Percentiles rank a stretch among this genome's conserved stretches.
Evolutionary conservation across 2,329 filamentous ascomycete genomes (phyloP).

Genomic region (Ophiocordyceps camponoti-rufipedis): DNA sequence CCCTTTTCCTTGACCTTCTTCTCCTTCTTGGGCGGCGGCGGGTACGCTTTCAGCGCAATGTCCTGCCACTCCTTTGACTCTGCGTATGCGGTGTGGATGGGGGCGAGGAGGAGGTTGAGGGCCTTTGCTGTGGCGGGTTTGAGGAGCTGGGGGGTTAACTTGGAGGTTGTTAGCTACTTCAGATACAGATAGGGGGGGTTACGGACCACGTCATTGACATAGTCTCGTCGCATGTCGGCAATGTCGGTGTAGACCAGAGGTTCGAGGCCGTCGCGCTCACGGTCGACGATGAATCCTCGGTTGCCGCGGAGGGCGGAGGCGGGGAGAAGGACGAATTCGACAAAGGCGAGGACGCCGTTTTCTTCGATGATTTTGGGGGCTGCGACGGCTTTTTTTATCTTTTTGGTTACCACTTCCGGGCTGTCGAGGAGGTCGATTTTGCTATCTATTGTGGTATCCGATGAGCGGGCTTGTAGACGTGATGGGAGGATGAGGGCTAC

Average conservation of each 20-base stretch:
- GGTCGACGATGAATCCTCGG: conserved; percentile 49
- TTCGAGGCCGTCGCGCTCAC: conserved; percentile 45
- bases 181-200: background rate
- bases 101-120: conserved; percentile 54
- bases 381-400: conserved; percentile 71
- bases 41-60: conserved; percentile 59
- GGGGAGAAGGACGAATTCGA: conserved; percentile 74
- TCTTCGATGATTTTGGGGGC: conserved; percentile 60
- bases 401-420: conserved; percentile 57
- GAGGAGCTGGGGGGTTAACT: conserved; percentile 65
- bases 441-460: conserved; percentile 31
- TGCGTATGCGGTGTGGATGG: conserved; percentile 59
- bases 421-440: conserved; percentile 89
- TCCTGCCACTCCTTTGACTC: conserved; percentile 60
- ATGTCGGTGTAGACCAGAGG: conserved; percentile 67
- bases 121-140: conserved; percentile 69
- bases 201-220: conserved; percentile 52
- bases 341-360: conserved; percentile 74
- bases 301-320: conserved; percentile 45
- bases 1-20: conserved; percentile 68
- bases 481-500: conserved; percentile 14
- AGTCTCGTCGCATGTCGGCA: conserved; percentile 60
- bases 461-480: background rate
- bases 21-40: conserved; percentile 49
- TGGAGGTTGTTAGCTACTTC: background rate